Evolutionary conservation across 768 basidiomycete genomes (phyloP).

Genomic region (Coprinopsis marcescibilis): DNA sequence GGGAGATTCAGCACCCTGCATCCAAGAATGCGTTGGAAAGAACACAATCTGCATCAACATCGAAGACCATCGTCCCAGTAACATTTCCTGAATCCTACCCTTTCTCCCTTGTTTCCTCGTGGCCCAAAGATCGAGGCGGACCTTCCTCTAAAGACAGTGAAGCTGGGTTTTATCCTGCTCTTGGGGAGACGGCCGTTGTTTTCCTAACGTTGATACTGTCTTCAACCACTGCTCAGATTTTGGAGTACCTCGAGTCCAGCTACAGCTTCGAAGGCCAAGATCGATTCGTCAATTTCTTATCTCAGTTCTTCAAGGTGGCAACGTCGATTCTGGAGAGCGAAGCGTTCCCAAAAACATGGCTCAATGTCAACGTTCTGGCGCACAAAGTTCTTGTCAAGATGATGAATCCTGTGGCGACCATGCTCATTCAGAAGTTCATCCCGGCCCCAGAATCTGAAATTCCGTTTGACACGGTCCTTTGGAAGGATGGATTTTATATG

Average conservation of each 20-base stretch:
- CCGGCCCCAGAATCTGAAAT: slow-evolving; percentile 58
- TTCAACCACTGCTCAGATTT: slow-evolving; percentile 71
- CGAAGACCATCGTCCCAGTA: slow-evolving; percentile 57
- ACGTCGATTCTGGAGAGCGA: slow-evolving; percentile 80
- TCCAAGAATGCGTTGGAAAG: slow-evolving; percentile 68
- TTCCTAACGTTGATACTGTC: slow-evolving; percentile 77
- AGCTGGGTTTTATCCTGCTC: slow-evolving; percentile 59
- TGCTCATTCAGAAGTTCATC: slow-evolving; percentile 79
- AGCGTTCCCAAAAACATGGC: slow-evolving; percentile 86
- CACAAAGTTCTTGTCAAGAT: slow-evolving; percentile 87
- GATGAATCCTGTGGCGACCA: slow-evolving; percentile 71
- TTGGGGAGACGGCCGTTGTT: slow-evolving; percentile 84
- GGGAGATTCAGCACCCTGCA: slow-evolving; percentile 67
- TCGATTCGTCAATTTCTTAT: slow-evolving; percentile 63
- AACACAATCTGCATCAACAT: slow-evolving; percentile 52
- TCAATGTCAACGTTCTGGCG: slow-evolving; percentile 84
- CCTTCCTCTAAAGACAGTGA: slow-evolving; percentile 35
- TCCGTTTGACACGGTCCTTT: slow-evolving; percentile 70
- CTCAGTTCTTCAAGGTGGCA: slow-evolving; percentile 75
- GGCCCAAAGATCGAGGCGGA: slow-evolving; percentile 18
- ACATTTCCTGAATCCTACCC: slow-evolving; percentile 95
- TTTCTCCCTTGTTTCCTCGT: slow-evolving; percentile 60
- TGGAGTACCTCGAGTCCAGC: slow-evolving; percentile 70
- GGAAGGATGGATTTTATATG: slow-evolving; percentile 79
- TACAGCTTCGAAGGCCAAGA: slow-evolving; percentile 89